Percentiles rank a stretch among this genome's conserved stretches.
Evolutionary conservation across 768 basidiomycete species (phyloP).

Genomic region (Paxillus ammoniavirescens): DNA sequence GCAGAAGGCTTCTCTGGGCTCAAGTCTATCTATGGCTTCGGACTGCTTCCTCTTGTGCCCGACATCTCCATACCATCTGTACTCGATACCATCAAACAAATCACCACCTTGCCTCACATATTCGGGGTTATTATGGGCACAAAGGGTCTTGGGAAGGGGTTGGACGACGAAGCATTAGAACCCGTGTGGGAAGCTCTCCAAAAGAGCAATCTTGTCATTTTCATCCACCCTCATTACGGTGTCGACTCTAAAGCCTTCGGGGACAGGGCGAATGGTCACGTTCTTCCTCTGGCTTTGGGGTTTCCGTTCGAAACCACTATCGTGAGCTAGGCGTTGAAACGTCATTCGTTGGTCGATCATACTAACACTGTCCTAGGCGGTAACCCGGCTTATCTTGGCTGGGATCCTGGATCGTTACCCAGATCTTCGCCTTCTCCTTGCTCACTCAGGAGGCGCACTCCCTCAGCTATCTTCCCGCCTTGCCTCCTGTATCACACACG

Average conservation of each 20-base stretch:
- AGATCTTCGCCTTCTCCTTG: conserved; percentile 70
- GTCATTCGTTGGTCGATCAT: not conserved
- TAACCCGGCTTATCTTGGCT: conserved; percentile 76
- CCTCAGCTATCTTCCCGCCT: conserved; percentile 82
- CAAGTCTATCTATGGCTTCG: conserved; percentile 79
- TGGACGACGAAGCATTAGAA: conserved; percentile 78
- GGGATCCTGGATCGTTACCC: conserved; percentile 83
- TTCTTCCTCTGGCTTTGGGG: conserved; percentile 81
- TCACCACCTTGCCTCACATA: conserved; percentile 62
- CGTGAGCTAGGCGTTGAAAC: conserved; percentile 41
- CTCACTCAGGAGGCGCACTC: conserved; percentile 85
- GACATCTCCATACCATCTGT: conserved; percentile 53
- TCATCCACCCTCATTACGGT: conserved; percentile 87
- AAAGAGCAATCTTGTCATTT: conserved; percentile 66
- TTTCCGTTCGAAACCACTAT: conserved; percentile 91
- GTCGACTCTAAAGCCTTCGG: conserved; percentile 76
- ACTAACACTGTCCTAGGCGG: conserved; percentile 41
- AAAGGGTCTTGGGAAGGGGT: conserved; percentile 68
- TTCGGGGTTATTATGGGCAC: conserved; percentile 83
- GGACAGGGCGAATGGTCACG: conserved; percentile 78
- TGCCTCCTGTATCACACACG: conserved; percentile 82
- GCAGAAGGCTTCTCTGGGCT: conserved; percentile 33
- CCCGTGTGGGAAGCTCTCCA: conserved; percentile 82
- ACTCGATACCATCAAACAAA: conserved; percentile 64
- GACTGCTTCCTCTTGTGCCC: conserved; percentile 79